A percentile compares a stretch with the other conserved stretches of the same genome.
Evolutionary conservation across 2,329 filamentous ascomycete species (phyloP).

Genomic region (Trichophyton schoenleinii): DNA sequence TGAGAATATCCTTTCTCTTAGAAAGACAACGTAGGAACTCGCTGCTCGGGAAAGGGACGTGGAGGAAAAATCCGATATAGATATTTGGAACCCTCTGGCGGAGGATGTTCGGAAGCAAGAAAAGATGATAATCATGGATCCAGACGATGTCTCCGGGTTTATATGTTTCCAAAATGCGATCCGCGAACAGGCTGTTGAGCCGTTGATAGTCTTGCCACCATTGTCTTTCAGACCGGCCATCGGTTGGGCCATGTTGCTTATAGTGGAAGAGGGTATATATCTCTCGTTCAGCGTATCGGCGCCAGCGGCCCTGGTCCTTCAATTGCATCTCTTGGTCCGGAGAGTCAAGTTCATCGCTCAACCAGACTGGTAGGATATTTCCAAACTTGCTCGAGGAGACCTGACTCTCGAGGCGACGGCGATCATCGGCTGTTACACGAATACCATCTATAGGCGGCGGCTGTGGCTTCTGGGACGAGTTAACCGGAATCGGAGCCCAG

Average conservation of each 20-base stretch:
- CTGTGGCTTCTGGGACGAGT: slow-evolving; percentile 38
- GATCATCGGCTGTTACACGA: slow-evolving; percentile 57
- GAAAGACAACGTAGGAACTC: slow-evolving; percentile 86
- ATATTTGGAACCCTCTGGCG: slow-evolving; percentile 76
- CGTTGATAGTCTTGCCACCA: slow-evolving; percentile 89
- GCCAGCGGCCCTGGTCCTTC: slow-evolving; percentile 75
- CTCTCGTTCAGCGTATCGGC: slow-evolving; percentile 79
- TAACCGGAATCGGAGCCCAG: slow-evolving; percentile 64
- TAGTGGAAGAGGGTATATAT: slow-evolving; percentile 92
- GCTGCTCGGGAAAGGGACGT: slow-evolving; percentile 89
- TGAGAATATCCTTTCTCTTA: slow-evolving; percentile 76
- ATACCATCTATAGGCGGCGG: slow-evolving; percentile 57
- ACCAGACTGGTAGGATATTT: slow-evolving; percentile 77
- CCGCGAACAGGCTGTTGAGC: slow-evolving; percentile 85
- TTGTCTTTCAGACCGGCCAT: slow-evolving; percentile 66
- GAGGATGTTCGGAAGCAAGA: slow-evolving; percentile 77
- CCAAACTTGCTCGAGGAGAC: slow-evolving; percentile 61
- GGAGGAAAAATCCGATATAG: slow-evolving; percentile 89
- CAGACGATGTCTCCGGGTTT: slow-evolving; percentile 85
- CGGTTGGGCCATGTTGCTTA: slow-evolving; percentile 81
- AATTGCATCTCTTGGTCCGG: slow-evolving; percentile 57
- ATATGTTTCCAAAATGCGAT: slow-evolving; percentile 77
- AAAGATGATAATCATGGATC: slow-evolving; percentile 87
- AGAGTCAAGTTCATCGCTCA: slow-evolving; percentile 62
- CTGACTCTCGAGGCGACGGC: slow-evolving; percentile 59